Base-by-base conservation (phyloP, 1,284 basidiomycete genomes). In the Rhodotorula sp. region DNA sequence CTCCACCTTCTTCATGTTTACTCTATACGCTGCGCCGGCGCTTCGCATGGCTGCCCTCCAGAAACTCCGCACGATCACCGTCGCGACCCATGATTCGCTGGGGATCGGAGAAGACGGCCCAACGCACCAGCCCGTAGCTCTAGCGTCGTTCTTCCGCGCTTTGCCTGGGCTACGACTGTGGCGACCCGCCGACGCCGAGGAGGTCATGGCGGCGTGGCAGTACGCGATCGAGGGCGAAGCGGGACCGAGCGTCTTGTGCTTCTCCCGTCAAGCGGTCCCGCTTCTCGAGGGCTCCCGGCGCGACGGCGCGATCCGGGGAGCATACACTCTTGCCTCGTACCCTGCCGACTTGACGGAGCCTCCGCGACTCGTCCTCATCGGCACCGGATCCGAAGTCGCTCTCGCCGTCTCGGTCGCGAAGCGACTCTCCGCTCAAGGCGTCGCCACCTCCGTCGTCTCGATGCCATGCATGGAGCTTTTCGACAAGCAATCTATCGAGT, bases 381-480 rank as follows among this genome's bases (percentile, higher is more conserved):
- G 89, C 80, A 89, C 88, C 71, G 94, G 95, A 76, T 92, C 90
- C 80, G 94, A 97, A 83, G 92, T 95, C 74, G 80, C 85, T 78
- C 91, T 97, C 77, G 91, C 88, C 66, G 83, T 93, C 68, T 93
- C 94, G 81, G 93, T 94, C 52, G 91, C 89, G 69, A 85, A 86
- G 80, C 85, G 88, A 80, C 87, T 95, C 78, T 86, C 86, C 80
- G 85, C 85, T 72, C 77, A 79, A 70, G 80, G 79, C 64, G 80
- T 93, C 83, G 91, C 89, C 84, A 88, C 87, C 72, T 87, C 94
- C 64, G 81, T 97, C 67, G 92, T 94, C 79, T 91, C 89, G 79
- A 83, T 97, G 80, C 94, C 94, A 38, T 95, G 91, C 83, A 92
- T 90, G 88, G 85, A 89, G 75, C 87, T 92, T 73, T 97, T 97